Conservation (phyloP, 2,329 filamentous ascomycete species). For the Exophiala bonariae region DNA sequence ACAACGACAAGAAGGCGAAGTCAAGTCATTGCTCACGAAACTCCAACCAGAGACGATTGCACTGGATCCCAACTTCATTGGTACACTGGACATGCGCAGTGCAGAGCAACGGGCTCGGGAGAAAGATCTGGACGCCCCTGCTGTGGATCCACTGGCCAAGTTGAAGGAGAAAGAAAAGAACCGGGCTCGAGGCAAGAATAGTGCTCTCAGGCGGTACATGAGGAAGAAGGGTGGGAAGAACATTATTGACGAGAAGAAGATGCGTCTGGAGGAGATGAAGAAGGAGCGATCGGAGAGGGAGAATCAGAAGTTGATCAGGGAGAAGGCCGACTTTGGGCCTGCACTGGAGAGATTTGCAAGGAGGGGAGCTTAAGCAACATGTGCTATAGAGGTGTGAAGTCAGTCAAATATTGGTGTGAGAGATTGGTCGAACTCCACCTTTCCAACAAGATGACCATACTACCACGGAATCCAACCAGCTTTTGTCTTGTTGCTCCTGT, state of each 20-base stretch:
- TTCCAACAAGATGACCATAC: no score
- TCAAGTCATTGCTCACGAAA: slow-evolving; percentile 89
- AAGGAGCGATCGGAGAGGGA: slow-evolving; percentile 67
- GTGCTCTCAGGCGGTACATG: slow-evolving; percentile 80
- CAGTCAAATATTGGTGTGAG: no score
- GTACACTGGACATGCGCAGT: slow-evolving; percentile 78
- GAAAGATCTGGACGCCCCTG: slow-evolving; percentile 73
- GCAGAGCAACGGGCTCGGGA: slow-evolving; percentile 76
- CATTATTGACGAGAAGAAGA: slow-evolving; percentile 90
- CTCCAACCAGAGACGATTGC: slow-evolving; percentile 96
- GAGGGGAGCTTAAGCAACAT: slow-evolving; percentile 4
- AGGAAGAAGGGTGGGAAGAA: slow-evolving; percentile 92
- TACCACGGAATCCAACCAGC: no score
- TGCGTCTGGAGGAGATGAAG: slow-evolving; percentile 81
- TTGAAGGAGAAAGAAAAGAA: slow-evolving; percentile 57
- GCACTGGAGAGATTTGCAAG: slow-evolving; percentile 78
- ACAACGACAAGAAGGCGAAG: slow-evolving; percentile 89
- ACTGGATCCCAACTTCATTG: slow-evolving; percentile 87
- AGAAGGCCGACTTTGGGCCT: slow-evolving; percentile 77
- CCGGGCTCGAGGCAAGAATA: slow-evolving; percentile 84
- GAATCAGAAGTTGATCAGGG: slow-evolving; percentile 64
- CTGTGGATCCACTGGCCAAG: slow-evolving; percentile 58
- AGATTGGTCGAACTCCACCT: no score
- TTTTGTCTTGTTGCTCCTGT: neutral
- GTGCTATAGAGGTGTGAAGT: no score